Percentiles rank a stretch among this genome's conserved stretches.
phyloP scores from a whole-genome alignment of 2,329 filamentous ascomycete genomes.

The Phialocephala subalpina region DNA sequence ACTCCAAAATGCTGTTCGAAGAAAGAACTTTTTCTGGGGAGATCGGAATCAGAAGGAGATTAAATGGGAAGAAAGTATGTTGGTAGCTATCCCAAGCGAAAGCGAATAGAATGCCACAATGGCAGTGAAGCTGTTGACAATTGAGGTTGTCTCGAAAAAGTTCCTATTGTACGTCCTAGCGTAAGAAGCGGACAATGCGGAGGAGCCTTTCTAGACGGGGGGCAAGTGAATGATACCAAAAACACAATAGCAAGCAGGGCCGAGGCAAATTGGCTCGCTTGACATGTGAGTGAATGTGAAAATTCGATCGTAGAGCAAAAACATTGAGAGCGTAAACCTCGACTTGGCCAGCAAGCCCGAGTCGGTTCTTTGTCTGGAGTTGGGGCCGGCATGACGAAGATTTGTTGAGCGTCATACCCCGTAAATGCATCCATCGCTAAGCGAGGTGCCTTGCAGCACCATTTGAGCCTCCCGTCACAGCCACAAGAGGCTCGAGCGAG shows the following conservation, averaged over 20 bases:
- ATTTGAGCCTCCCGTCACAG: neutral
- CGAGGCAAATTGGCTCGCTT: constrained; percentile 7
- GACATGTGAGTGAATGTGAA: constrained; percentile 14
- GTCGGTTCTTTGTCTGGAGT: constrained; percentile 9
- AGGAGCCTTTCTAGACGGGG: constrained; percentile 11
- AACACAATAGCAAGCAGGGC: constrained; percentile 7
- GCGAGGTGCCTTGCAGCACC: no score
- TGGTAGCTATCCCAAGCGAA: neutral
- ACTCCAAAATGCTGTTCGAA: constrained; percentile 2
- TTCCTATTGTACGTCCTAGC: constrained; percentile 8
- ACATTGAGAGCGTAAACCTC: neutral
- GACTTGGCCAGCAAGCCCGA: constrained; percentile 4
- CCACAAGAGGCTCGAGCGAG: neutral
- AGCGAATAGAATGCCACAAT: constrained; percentile 4
- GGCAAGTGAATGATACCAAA: neutral
- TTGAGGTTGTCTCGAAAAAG: neutral
- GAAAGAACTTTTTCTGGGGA: constrained; percentile 8
- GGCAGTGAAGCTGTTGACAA: constrained; percentile 12
- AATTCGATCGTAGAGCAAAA: no score
- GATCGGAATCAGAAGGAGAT: constrained; percentile 1
- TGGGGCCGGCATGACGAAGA: neutral
- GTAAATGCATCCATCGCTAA: no score
- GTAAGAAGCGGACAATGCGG: neutral
- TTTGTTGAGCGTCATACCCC: no score
- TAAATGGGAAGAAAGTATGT: neutral